Base-by-base conservation (phyloP, 345 rosid species). In the Triadica sebifera region DNA sequence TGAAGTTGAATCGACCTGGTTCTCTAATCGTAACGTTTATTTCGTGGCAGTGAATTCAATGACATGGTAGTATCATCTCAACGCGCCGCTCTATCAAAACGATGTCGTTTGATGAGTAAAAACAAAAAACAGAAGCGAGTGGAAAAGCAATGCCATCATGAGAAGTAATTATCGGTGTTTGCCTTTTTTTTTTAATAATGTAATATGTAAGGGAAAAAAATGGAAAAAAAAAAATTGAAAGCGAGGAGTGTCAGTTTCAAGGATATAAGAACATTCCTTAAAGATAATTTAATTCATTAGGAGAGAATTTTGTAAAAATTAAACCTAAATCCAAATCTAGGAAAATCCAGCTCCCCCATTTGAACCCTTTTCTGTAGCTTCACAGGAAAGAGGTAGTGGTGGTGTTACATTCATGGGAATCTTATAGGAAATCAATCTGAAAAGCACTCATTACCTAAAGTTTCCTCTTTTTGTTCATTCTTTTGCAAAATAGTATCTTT, bases 261-360 rank as follows among this genome's bases (percentile, higher is more conserved):
- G 38, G 50, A 41, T 57, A n/a, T 57, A 20, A 70, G n/a, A 20
- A 39, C 74, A 70, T 57, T 57, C 65, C 53, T 6, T 39, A 6
- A 24, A 15, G 72, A 69, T 29, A 43, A n/a, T 29, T 29, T 29
- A 29, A 29, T 29, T 29, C 34, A 29, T 46, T 47, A 66, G n/a
- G 69, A 57, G 25, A 70, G 64, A 69, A 37, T 49, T 47, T 52
- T n/a, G 8, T 12, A 58, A 25, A 8, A 52, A 56, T 58, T 56
- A 34, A 24, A 12, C 64, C 74, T 47, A 22, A 71, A 58, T 29
- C 67, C 20, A 59, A 60, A 72, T 47, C 58, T 61, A 61, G 46
- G 41, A 39, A 43, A 57, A 57, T 53, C 66, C 46, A 29, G 8
- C 6, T 22, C 47, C 65, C 55, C 41, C 19, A 41, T 56, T n/a